Base-by-base conservation (phyloP, 1,284 basidiomycete genomes). In the Inonotus obliquus region DNA sequence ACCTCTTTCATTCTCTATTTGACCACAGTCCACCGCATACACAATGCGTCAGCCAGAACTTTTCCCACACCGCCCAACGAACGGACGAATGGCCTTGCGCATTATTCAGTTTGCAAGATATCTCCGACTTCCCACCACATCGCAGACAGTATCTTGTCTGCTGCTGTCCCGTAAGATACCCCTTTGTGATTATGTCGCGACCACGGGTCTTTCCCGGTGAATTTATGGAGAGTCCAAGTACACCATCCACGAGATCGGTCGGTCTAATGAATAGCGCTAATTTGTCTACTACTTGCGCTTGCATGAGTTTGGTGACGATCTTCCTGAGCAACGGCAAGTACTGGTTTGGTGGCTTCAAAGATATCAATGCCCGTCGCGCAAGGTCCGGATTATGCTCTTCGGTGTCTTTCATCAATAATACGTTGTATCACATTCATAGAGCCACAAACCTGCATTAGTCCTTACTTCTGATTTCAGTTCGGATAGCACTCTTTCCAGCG, bases 201-300 rank as follows among this genome's bases (percentile, higher is more conserved):
- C 76, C 76, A 56, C 77, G 76, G 7, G 76, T 76, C 65, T 81
- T 81, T 55, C 67, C 55, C 14, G 56, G 52, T 4, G 61, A 27
- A 7, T 63, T 65, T 35, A 73, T 67, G 25, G 63, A 66, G 0
- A 62, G 65, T 69, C 25, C 71, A 69, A 29, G 71, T 72, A 85
- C 71, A 9, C 83, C 84, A 65, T 88, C 86, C 3, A 88, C 74
- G 11, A 91, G 77, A 63, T 91, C 87, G 7, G 71, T 73, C 1
- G 86, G 78, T 69, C 86, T 89, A 68, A 91, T 79, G 69, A 91
- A 91, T 29, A 91, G 75, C 13, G 77, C 78, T 0, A 85, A 74
- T 67, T 86, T 87, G 72, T 87, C 79, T 45, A 89, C 72, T 10
- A 81, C 74, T 1, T 76, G 69, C 2, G 82, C 78, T 25, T 74